Evolutionary conservation across 805 yeast species (phyloP).

Genomic region (Brettanomyces custersianus): DNA sequence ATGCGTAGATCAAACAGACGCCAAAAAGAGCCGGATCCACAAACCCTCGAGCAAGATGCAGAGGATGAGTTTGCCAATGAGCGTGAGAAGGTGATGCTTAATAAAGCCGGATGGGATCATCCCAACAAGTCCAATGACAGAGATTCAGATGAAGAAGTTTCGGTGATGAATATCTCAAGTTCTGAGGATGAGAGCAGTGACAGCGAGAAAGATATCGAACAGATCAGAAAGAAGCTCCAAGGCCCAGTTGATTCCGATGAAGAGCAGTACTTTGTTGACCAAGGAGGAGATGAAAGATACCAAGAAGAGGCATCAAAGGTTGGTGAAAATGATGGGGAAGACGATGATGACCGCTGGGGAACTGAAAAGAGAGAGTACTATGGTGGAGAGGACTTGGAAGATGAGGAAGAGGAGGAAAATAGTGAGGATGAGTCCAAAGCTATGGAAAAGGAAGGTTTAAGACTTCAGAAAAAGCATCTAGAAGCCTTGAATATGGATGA

Average conservation of each 20-base stretch:
- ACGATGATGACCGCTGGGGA: conserved; percentile 32
- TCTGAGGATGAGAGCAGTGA: conserved; percentile 27
- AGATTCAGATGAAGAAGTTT: conserved; percentile 26
- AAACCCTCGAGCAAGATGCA: conserved; percentile 48
- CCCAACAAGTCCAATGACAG: conserved; percentile 12
- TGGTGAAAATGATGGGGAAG: conserved; percentile 20
- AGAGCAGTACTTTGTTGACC: conserved; percentile 34
- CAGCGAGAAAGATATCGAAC: conserved; percentile 29
- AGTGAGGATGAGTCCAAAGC: conserved; percentile 72
- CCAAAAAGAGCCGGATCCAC: conserved; percentile 16
- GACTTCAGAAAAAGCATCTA: conserved; percentile 74
- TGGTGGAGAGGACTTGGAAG: conserved; percentile 53
- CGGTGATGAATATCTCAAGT: conserved; percentile 24
- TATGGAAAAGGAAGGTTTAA: conserved; percentile 80
- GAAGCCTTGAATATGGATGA: conserved; percentile 70
- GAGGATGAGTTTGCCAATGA: conserved; percentile 60
- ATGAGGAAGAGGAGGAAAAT: conserved; percentile 52
- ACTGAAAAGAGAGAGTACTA: too few species aligned
- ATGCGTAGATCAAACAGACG: too few species aligned
- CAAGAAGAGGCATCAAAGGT: conserved; percentile 18
- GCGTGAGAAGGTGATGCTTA: conserved; percentile 46
- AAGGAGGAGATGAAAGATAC: conserved; percentile 21
- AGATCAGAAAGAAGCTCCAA: conserved; percentile 18
- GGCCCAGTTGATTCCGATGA: conserved; percentile 42
- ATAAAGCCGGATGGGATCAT: conserved; percentile 41